Evolutionary conservation across 768 basidiomycete genomes (phyloP).

Genomic region (Mycena galopus): DNA sequence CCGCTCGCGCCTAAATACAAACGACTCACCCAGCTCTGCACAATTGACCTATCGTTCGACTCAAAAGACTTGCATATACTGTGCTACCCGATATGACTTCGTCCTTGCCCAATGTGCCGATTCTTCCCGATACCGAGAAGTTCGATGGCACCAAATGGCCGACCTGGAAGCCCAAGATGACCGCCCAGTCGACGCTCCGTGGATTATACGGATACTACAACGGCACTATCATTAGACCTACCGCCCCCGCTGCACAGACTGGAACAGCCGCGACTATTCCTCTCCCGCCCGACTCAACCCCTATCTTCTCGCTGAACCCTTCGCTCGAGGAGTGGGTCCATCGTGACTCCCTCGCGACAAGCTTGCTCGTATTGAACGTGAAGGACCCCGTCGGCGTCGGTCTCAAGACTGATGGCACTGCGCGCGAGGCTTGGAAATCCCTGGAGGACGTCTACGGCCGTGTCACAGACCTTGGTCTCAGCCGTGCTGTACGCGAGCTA

Average conservation of each 20-base stretch:
- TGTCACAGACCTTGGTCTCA: constrained; percentile 26
- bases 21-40: too few species aligned
- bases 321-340: constrained; percentile 38
- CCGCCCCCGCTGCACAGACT: neutral
- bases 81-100: too few species aligned
- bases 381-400: constrained; percentile 27
- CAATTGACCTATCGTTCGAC: too few species aligned
- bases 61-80: too few species aligned
- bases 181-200: neutral
- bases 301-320: constrained; percentile 32
- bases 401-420: constrained; percentile 39
- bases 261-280: too few species aligned
- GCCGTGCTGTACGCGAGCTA: constrained; percentile 30
- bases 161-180: neutral
- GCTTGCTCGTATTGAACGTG: constrained; percentile 37
- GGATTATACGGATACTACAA: constrained; percentile 11
- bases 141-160: neutral
- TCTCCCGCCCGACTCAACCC: constrained; percentile 24
- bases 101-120: neutral
- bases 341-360: constrained; percentile 36
- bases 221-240: neutral
- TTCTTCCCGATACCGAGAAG: constrained; percentile 12
- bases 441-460: constrained; percentile 32
- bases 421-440: constrained; percentile 39
- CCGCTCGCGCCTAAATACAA: too few species aligned